Base-by-base conservation (phyloP, 164 flowering plant species). In the Saururus chinensis region DNA sequence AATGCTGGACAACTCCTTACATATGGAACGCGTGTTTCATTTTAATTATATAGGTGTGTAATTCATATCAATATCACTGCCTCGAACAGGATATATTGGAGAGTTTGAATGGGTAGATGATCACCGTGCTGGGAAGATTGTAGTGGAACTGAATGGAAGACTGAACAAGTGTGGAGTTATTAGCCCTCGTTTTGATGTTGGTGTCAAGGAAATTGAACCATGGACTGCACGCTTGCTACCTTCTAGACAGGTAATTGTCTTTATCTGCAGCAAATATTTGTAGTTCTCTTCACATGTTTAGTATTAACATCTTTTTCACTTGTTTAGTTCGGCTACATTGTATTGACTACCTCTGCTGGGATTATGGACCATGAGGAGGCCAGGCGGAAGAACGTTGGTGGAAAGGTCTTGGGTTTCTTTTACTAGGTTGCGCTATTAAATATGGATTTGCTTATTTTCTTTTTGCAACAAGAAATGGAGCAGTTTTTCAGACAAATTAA, bases 321-420 rank as follows among this genome's bases (percentile, higher is more conserved):
- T 35, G 13, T 35, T 25, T 48, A 59, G 48, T n/a, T 59, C 19
- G 61, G 48, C 21, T 75, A 68, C 40, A 75, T 75, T 14, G 78
- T 72, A 19, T 53, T 72, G 68, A 75, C 78, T 0, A 75, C 75
- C 0, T 75, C 78, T 51, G 75, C 75, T 0, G 78, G 78, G 11
- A 75, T 75, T 66, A 75, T 75, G 78, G 75, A 75, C 52, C 78
- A 75, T 40, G 78, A 75, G 59, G 78, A 72, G 71, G 78, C 78
- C 19, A 63, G 78, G 60, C 72, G 78, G 26, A 75, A 75, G 67
- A 71, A 75, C 19, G 75, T 69, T 57, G 75, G 75, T 63, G 78
- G 73, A 24, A 73, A 73, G 42, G 72, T 73, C 20, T 61, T 73
- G 30, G 76, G 76, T 23, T 68, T 73, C 63, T 73, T 73, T 54